Conservation (phyloP, 129 eudicot genomes). For the Apium graveolens region DNA sequence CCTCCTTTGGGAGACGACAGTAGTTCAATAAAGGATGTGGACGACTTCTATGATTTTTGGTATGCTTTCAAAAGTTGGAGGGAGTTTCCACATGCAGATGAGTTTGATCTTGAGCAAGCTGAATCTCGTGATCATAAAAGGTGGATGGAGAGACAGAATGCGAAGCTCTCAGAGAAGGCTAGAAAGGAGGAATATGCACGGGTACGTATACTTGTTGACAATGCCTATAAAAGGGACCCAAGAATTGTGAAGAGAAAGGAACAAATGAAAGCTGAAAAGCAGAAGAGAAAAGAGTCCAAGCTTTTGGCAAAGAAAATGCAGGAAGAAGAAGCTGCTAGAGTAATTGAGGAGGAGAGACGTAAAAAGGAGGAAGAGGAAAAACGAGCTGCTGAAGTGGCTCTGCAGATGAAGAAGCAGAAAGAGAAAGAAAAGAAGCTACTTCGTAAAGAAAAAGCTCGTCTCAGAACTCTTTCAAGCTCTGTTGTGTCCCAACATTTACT, state of each 20-base stretch:
- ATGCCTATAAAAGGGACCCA: slow-evolving; percentile 84
- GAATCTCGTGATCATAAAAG: slow-evolving; percentile 93
- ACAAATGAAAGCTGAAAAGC: slow-evolving; percentile 65
- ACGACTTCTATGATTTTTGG: slow-evolving; percentile 81
- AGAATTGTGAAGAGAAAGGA: slow-evolving; percentile 70
- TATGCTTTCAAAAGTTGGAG: slow-evolving; percentile 90
- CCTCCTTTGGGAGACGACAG: slow-evolving; percentile 78
- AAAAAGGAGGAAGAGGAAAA: slow-evolving; percentile 75
- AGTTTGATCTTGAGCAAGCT: slow-evolving; percentile 88
- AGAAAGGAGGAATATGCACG: slow-evolving; percentile 75
- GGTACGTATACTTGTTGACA: slow-evolving; percentile 74
- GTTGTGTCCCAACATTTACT: slow-evolving; percentile 46
- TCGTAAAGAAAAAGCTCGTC: slow-evolving; percentile 79
- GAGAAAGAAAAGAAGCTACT: slow-evolving; percentile 87
- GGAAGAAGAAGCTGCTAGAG: slow-evolving; percentile 82
- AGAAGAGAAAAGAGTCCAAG: slow-evolving; percentile 77
- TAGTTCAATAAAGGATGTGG: slow-evolving; percentile 58
- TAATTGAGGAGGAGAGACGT: slow-evolving; percentile 60
- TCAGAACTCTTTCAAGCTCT: slow-evolving; percentile 48
- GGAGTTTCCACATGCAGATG: slow-evolving; percentile 91
- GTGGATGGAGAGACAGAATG: slow-evolving; percentile 99
- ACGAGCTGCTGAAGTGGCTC: slow-evolving; percentile 78
- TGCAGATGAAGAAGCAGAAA: slow-evolving; percentile 56
- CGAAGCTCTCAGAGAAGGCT: slow-evolving; percentile 82
- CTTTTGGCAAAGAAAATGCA: slow-evolving; percentile 50